These are phyloP conservation scores for Ophiostoma quercus DNA, from an alignment of 2,329 filamentous ascomycete genomes.

Conservation along the genomic window DNA sequence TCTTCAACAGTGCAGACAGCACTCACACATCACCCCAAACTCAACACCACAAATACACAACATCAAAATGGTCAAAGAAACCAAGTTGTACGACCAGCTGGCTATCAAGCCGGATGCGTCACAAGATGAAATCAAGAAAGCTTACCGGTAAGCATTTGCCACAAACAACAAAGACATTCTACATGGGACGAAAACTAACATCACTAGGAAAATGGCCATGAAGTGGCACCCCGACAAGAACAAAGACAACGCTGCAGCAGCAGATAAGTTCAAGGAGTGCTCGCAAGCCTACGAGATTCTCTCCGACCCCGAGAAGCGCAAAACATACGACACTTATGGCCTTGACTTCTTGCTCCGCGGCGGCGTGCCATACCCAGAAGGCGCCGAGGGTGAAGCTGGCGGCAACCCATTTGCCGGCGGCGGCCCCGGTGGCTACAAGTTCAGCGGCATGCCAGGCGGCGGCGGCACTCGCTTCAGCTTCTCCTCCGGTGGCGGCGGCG, in stretches of 20 bases:
- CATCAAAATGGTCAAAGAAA: slow-evolving; percentile 36
- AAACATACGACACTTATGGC: slow-evolving; percentile 90
- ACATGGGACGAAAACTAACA: slow-evolving; percentile 13
- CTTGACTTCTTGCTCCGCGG: slow-evolving; percentile 87
- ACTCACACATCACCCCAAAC: background rate
- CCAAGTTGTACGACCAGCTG: slow-evolving; percentile 75
- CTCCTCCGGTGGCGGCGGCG: slow-evolving; percentile 44
- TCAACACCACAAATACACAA: background rate
- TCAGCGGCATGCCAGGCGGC: slow-evolving; percentile 45
- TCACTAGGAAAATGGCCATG: slow-evolving; percentile 70
- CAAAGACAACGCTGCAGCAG: slow-evolving; percentile 76
- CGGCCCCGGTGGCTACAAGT: slow-evolving; percentile 41
- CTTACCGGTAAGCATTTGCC: slow-evolving; percentile 62
- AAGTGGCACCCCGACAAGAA: slow-evolving; percentile 98
- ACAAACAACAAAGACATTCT: background rate
- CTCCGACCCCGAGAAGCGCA: slow-evolving; percentile 93
- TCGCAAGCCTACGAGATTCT: slow-evolving; percentile 98
- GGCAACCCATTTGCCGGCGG: slow-evolving; percentile 55
- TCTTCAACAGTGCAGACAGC: background rate
- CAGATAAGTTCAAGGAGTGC: slow-evolving; percentile 96
- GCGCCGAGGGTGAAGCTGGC: slow-evolving; percentile 30
- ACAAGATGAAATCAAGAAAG: slow-evolving; percentile 97
- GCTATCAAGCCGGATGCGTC: slow-evolving; percentile 71
- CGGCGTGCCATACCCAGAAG: slow-evolving; percentile 53
- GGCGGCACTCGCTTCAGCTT: slow-evolving; percentile 58